Evolutionary conservation across 2,329 filamentous ascomycete genomes (phyloP).

Genomic region (Aspergillus pseudoterreus): DNA sequence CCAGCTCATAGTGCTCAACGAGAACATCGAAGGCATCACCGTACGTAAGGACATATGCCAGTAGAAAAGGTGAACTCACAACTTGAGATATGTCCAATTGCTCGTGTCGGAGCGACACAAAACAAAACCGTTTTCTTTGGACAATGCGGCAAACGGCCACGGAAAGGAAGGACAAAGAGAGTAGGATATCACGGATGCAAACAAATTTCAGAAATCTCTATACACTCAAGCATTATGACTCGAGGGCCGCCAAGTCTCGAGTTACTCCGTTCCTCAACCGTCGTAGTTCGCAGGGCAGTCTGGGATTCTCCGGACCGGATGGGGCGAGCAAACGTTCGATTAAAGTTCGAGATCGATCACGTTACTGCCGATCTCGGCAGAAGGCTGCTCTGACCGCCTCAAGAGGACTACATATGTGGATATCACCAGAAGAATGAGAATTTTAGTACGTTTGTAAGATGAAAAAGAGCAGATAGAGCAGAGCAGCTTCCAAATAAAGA

Average conservation of each 20-base stretch:
- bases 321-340: constrained; percentile 12
- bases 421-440: too few relatives aligned
- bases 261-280: background rate
- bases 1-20: too few relatives aligned
- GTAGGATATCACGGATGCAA: background rate
- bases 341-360: constrained; percentile 16
- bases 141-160: background rate
- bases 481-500: too few relatives aligned
- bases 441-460: too few relatives aligned
- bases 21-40: too few relatives aligned
- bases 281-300: background rate
- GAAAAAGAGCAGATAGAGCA: too few relatives aligned
- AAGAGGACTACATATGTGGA: too few relatives aligned
- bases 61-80: background rate
- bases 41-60: background rate
- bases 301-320: background rate
- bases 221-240: background rate
- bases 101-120: background rate
- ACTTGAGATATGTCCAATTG: background rate
- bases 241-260: background rate
- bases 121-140: background rate
- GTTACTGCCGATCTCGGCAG: constrained; percentile 13
- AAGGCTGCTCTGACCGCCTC: constrained; percentile 9
- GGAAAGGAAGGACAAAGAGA: background rate
- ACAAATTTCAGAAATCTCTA: background rate